A percentile compares a stretch with the other conserved stretches of the same genome.
Conservation (phyloP, 345 rosid genomes). For the Brassica napus region Da-Ae NC_063450.1:39550501-39551000, state of each 20-base stretch:
- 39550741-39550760: constrained; percentile 58
- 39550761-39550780: constrained; percentile 49
- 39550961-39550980: constrained; percentile 71
- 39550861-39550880: constrained; percentile 90
- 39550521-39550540: constrained; percentile 75
- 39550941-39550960: constrained; percentile 63
- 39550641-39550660: constrained; percentile 80
- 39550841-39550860: constrained; percentile 63
- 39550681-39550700: constrained; percentile 78
- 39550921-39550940: constrained; percentile 50
- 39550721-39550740: constrained; percentile 61
- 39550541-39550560: constrained; percentile 83
- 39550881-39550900: constrained; percentile 70
- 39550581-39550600: constrained; percentile 80
- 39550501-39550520: constrained; percentile 99
- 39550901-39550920: constrained; percentile 61
- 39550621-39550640: constrained; percentile 83
- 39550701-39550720: constrained; percentile 90
- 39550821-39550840: constrained; percentile 82
- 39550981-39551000: constrained; percentile 52
- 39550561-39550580: constrained; percentile 92
- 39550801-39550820: constrained; percentile 79
- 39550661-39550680: constrained; percentile 68
- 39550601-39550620: constrained; percentile 83
- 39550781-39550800: constrained; percentile 71